phyloP scores from a whole-genome alignment of 192 early-diverging fungal genomes.

The Coemansia sp. region DNA sequence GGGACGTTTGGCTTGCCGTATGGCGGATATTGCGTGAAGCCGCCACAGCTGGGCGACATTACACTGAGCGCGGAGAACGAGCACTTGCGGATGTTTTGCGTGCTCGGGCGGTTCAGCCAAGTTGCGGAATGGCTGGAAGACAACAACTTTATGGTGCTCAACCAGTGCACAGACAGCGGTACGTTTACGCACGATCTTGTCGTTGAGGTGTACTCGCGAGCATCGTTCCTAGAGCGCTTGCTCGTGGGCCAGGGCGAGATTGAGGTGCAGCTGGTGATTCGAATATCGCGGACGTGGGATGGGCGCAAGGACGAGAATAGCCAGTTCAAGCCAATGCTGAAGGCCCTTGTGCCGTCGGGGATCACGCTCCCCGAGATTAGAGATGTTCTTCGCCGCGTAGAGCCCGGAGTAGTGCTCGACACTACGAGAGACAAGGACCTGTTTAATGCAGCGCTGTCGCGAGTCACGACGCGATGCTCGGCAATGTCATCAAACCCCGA shows the following conservation, averaged over 20 bases:
- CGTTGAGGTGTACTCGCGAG: constrained; percentile 32
- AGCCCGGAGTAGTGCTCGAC: constrained; percentile 14
- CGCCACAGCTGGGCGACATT: constrained; percentile 14
- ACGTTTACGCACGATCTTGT: constrained; percentile 46
- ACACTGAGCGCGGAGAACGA: constrained; percentile 26
- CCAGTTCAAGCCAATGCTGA: constrained; percentile 46
- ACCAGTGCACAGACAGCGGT: constrained; percentile 16
- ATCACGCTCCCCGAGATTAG: constrained; percentile 23
- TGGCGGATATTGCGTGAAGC: constrained; percentile 45
- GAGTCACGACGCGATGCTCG: constrained; percentile 20
- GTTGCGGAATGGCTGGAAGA: constrained; percentile 30
- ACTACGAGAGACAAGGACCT: constrained; percentile 21
- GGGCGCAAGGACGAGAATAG: constrained; percentile 1
- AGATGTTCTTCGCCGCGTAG: constrained; percentile 10
- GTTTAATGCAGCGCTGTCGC: constrained; percentile 14
- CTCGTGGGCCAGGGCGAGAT: constrained; percentile 15
- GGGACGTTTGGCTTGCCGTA: constrained; percentile 53
- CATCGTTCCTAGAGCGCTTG: constrained; percentile 19
- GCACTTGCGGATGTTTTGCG: constrained; percentile 37
- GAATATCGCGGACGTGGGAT: constrained; percentile 44
- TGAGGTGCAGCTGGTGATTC: constrained; percentile 37
- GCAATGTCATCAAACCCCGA: background rate
- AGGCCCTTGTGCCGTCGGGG: constrained; percentile 38
- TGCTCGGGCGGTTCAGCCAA: constrained; percentile 27
- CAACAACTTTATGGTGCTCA: constrained; percentile 15